phyloP scores from a whole-genome alignment of 345 rosid species.

The Citrus hindsii region DNA sequence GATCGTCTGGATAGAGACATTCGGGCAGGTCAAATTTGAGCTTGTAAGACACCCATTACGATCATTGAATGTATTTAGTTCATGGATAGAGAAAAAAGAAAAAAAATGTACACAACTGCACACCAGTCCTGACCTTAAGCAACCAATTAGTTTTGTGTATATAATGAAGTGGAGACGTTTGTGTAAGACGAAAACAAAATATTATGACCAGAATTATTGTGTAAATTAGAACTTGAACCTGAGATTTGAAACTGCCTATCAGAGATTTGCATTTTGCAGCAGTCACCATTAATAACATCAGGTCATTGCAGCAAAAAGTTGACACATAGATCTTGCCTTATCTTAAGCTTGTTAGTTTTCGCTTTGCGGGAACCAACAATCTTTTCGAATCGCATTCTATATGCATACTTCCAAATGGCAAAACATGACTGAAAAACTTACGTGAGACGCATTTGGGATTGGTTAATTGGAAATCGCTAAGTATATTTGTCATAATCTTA shows the following conservation, averaged over 20 bases:
- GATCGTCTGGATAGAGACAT: conserved; percentile 76
- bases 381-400: neutral
- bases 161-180: neutral
- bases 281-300: too few relatives aligned
- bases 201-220: neutral
- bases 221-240: neutral
- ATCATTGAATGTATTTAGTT: neutral
- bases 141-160: neutral
- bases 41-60: neutral
- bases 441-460: too few relatives aligned
- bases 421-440: neutral
- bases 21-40: conserved; percentile 74
- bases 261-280: neutral
- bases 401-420: neutral
- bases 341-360: neutral
- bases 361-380: neutral
- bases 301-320: neutral
- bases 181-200: neutral
- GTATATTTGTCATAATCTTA: too few relatives aligned
- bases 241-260: neutral
- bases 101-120: neutral
- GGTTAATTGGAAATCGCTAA: too few relatives aligned
- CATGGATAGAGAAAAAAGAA: neutral
- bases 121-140: neutral
- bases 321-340: neutral